Conservation (phyloP, 345 rosid species). For the Tarenaya hassleriana region DNA sequence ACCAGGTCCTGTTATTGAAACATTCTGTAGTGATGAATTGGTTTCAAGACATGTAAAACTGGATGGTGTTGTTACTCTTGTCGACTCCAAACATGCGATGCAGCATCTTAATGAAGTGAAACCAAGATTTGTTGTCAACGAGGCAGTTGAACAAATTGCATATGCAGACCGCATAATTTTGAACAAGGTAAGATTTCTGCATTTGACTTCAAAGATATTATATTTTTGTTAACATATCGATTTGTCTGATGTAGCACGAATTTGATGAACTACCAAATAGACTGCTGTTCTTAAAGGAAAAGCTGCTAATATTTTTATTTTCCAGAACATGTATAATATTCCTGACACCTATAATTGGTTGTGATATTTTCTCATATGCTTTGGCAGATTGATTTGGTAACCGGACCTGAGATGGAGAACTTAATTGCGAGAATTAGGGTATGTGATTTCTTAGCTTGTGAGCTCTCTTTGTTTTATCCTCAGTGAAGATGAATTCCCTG, state of each 20-base stretch:
- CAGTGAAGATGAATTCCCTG: background rate
- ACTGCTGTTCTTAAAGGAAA: background rate
- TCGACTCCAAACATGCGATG: slow-evolving; percentile 70
- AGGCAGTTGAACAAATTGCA: slow-evolving; percentile 75
- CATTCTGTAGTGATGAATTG: slow-evolving; percentile 61
- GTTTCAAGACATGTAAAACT: slow-evolving; percentile 49
- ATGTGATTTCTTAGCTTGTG: slow-evolving; percentile 1
- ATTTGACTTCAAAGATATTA: background rate
- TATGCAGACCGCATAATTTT: slow-evolving; percentile 70
- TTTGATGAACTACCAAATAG: background rate
- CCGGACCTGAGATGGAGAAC: slow-evolving; percentile 42
- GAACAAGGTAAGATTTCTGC: slow-evolving; percentile 43
- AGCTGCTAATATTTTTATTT: background rate
- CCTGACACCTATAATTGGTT: background rate
- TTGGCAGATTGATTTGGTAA: slow-evolving; percentile 62
- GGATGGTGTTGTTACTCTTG: slow-evolving; percentile 77
- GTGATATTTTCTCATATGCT: background rate
- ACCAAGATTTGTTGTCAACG: slow-evolving; percentile 71
- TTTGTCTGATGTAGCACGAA: background rate
- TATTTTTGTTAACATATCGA: background rate
- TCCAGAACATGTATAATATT: background rate
- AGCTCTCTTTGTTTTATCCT: background rate
- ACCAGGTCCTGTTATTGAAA: slow-evolving; percentile 72
- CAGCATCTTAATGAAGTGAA: slow-evolving; percentile 62
- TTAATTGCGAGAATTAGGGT: slow-evolving; percentile 60